Evolutionary conservation across 2,329 filamentous ascomycete species (phyloP), one percentile per base, ranked within the genome.

Genomic region (Verticillium albo-atrum): DNA sequence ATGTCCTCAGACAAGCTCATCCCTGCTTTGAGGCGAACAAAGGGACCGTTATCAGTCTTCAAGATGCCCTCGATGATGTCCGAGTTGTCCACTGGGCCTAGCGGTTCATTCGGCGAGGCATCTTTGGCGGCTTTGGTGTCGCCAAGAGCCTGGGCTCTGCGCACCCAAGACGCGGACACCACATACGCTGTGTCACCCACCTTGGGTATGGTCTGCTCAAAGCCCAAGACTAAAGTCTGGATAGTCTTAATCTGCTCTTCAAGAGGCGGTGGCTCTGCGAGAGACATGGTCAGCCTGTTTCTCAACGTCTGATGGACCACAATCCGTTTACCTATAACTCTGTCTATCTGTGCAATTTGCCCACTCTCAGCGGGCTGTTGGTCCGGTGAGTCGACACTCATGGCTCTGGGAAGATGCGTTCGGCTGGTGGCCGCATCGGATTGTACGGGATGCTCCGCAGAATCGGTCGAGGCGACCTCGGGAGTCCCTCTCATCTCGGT

Each of bases 31-130:
- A 98, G 80, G 3, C 90, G 87, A 32, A 94, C 84, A 67, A 92
- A 96, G 17, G 82, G 77, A 52, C 76, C 77, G 15, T 58, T 50
- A 12, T 26, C 27, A 60, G 86, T 82, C 55, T 72, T 74, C 59
- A 87, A 77, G 35, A 82, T 79, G 63, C 87, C 82, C 61, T 87
- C 78, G 56, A 93, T 86, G 61, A 97, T 87, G 69, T 93, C 89
- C 0, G 89, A 87, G 70, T 97, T 97, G 77, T 97, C 92, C 32
- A 98, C 84, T 0, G 91, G 90, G 1, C 92, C 92, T 59, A 95
- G 82, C 7, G 76, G 67, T 4, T 85, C 82, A 60, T 88, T 82
- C 12, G 79, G 70, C n/a, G 80, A 76, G 63, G 90, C 89, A 61
- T 84, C 81, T 63, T 82, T 79, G 23, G 79, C 80, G 56, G 81